Base-by-base conservation (phyloP, 2,329 filamentous ascomycete species). In the Exophiala dermatitidis region DNA sequence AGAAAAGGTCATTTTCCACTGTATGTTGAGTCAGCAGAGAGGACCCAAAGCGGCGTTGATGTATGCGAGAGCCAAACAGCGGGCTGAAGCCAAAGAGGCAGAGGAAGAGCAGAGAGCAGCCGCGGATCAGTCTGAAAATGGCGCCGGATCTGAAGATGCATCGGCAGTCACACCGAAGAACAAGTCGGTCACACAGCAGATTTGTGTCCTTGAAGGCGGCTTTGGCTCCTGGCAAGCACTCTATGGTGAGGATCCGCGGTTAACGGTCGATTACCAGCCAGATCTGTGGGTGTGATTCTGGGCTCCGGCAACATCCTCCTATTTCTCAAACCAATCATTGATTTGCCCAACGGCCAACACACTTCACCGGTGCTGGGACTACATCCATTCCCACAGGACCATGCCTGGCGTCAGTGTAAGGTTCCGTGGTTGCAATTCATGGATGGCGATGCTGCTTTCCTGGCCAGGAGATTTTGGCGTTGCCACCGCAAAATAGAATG, bases 1-100 rank as follows among this genome's bases (percentile, higher is more conserved):
- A 69, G 81, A 93, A 52, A 85, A 79, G 7, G 89, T 98, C 9
- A 81, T 98, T 1, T 98, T 98, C 69, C 93, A 98, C 73, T 98
- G 93, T 71, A 86, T 88, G 12, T 75, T 97, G 51, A 91, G 86
- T 62, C 93, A 97, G 74, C 86, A 95, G 72, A 79, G 93, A 0
- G 93, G 93, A 0, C 93, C 93, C 0, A 80, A 80, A 47, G 90
- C 91, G 2, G 93, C 93, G 2, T 72, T 95, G 62, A 77, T 79
- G 64, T 97, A 96, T 69, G 67, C 66, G 0, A 66, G 72, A 3
- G 73, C 72, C 3, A 63, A 62, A 19, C 69, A 71, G 41, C 69
- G 72, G 40, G 60, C 57, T 37, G 59, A 55, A 12, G 57, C 50
- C 6, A 60, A 57, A 41, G 50, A 55, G 33, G 52, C 60, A 56